Percentiles rank a stretch among this genome's conserved stretches.
Conservation (phyloP, 352 stramenopile species). For the Salisapilia sapeloensis region DNA sequence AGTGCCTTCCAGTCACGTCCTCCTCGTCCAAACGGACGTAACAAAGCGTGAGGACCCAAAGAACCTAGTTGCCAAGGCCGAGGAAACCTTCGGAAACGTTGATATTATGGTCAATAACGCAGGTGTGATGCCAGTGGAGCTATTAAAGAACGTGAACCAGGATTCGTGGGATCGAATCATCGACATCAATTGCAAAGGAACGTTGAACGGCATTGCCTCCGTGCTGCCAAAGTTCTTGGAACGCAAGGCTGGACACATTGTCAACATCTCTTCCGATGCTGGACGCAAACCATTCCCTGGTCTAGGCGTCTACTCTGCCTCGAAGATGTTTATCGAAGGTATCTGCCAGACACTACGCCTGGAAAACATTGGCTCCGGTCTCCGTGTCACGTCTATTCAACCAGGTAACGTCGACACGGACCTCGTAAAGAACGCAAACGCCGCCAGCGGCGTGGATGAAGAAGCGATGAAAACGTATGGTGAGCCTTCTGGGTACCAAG, state of each 20-base stretch:
- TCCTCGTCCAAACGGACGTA: constrained; percentile 39
- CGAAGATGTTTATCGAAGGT: constrained; percentile 87
- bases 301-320: constrained; percentile 80
- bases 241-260: constrained; percentile 60
- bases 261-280: constrained; percentile 79
- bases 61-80: constrained; percentile 32
- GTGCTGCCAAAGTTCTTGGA: constrained; percentile 59
- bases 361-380: constrained; percentile 70
- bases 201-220: constrained; percentile 73
- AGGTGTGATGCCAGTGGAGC: constrained; percentile 87
- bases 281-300: constrained; percentile 65
- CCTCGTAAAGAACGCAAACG: constrained; percentile 72
- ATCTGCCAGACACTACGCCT: constrained; percentile 71
- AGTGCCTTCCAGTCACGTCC: constrained; percentile 9
- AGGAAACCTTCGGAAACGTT: constrained; percentile 41
- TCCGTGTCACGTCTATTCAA: constrained; percentile 84
- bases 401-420: constrained; percentile 86
- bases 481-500: constrained; percentile 32
- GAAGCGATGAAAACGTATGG: constrained; percentile 67
- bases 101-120: constrained; percentile 87
- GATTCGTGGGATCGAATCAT: constrained; percentile 86
- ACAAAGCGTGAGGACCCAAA: constrained; percentile 52
- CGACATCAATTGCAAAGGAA: constrained; percentile 89
- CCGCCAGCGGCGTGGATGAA: constrained; percentile 40
- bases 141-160: constrained; percentile 80